Evolutionary conservation across 768 basidiomycete species (phyloP), one percentile per base, ranked within the genome.

Genomic region (Lanmaoa rubissima): DNA sequence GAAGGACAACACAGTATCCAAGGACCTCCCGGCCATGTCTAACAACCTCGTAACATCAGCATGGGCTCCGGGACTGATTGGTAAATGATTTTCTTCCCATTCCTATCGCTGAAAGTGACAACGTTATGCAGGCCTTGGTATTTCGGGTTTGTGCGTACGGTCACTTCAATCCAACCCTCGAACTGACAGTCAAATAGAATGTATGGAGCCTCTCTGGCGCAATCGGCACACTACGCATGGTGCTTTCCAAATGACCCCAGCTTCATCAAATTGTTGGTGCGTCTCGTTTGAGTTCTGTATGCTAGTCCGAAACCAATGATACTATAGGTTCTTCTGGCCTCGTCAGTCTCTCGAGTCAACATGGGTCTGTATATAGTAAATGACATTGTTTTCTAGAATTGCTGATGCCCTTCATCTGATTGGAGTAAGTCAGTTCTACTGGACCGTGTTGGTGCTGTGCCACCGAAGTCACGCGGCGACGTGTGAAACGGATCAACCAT

Each of bases 51-150:
- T 56, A 10, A 19, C 21, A n/a, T 24, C 52, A 6, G 57, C 52
- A 34, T 56, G 61, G 62, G 57, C 28, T 2, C 54, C 61, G 0
- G 61, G 61, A 21, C 8, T 63, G 5, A 49, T 62, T 12, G 62
- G 62, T 62, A 42, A 14, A 49, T 45, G 12, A 7, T 21, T 21
- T 40, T 14, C 31, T 44, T 39, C 24, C 2, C 2, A 6, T 16
- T 35, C n/a, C 35, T 10, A 2, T 16, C 1, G 5, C 45, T 28
- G 19, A 53, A 42, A 36, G 17, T 41, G 35, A 54, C 17, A 13
- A 41, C 11, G 7, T 24, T 5, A 4, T 32, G 5, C 35, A 63
- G 62, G 52, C 40, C 4, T 59, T 0, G 14, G 5, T 16, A 19
- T 62, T 21, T 51, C 60, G 0, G 5, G 32, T 4, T 17, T 51